These are phyloP conservation scores for Pyrenochaeta sp. DNA, from an alignment of 2,329 filamentous ascomycete species.

Conservation along the genomic window DNA sequence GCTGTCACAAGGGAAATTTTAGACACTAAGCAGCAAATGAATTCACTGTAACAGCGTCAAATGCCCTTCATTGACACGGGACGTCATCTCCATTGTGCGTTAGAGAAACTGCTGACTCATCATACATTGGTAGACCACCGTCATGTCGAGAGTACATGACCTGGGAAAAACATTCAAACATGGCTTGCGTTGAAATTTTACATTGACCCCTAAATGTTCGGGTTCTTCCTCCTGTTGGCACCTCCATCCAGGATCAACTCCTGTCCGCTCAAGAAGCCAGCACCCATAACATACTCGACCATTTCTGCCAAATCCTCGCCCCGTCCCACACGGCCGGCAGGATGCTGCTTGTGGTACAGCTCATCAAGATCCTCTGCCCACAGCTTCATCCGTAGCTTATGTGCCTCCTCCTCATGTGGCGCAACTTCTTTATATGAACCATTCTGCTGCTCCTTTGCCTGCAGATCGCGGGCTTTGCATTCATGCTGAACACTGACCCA, in stretches of 20 bases:
- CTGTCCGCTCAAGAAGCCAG: constrained; percentile 50
- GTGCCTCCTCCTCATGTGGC: constrained; percentile 24
- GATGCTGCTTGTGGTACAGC: constrained; percentile 58
- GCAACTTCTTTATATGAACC: constrained; percentile 20
- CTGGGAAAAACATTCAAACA: too few species aligned
- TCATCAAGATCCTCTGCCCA: constrained; percentile 57
- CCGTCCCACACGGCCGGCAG: constrained; percentile 57
- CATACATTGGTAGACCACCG: too few species aligned
- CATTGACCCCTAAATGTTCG: constrained; percentile 20
- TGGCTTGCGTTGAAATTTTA: too few species aligned
- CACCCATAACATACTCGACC: constrained; percentile 52
- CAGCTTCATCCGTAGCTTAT: constrained; percentile 18
- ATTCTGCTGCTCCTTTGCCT: constrained; percentile 32
- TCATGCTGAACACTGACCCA: constrained; percentile 60
- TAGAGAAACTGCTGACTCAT: too few species aligned
- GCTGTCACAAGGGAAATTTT: too few species aligned
- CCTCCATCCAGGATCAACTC: constrained; percentile 31
- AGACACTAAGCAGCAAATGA: too few species aligned
- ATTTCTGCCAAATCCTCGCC: constrained; percentile 57
- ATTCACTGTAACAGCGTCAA: too few species aligned
- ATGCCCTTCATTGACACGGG: too few species aligned
- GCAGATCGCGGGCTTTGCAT: constrained; percentile 50
- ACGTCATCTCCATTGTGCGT: too few species aligned
- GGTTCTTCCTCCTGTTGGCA: constrained; percentile 32
- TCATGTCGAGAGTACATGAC: too few species aligned